Evolutionary conservation across 2,329 filamentous ascomycete species (phyloP).

Genomic region (Trichoderma sp.): DNA sequence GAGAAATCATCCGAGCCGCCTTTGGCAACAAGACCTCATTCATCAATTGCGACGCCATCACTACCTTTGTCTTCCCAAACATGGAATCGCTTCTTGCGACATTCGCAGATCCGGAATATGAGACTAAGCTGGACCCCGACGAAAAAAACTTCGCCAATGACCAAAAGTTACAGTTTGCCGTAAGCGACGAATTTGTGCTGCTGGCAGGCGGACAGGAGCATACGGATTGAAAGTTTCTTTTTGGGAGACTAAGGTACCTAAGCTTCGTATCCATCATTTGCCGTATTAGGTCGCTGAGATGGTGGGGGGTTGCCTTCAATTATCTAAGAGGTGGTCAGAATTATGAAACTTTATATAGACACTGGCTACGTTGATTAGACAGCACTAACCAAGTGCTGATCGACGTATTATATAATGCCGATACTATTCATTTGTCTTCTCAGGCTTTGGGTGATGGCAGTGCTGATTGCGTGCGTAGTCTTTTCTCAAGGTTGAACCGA

Average conservation of each 20-base stretch:
- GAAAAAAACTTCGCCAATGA: not conserved
- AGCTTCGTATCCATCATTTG: not conserved
- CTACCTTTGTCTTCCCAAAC: not conserved
- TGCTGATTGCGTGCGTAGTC: not conserved
- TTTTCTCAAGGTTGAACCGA: not conserved
- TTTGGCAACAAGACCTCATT: not conserved
- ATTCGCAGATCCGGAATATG: constrained; percentile 9
- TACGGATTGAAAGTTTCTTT: not conserved
- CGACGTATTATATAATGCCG: not conserved
- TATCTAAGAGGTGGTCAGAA: not conserved
- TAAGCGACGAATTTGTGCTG: not conserved
- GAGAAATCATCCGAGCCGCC: not conserved
- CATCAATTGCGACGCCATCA: constrained; percentile 3
- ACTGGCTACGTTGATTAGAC: not conserved
- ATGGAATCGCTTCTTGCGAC: constrained; percentile 2
- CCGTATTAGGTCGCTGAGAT: not conserved
- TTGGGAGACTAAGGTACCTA: not conserved
- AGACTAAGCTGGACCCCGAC: not conserved
- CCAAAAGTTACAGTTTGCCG: not conserved
- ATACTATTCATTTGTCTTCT: not conserved
- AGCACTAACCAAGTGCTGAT: not conserved
- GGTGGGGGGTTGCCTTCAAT: not conserved
- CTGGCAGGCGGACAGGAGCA: not conserved
- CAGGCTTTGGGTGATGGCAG: not conserved
- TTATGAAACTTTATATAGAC: not conserved